Conservation (phyloP, 345 rosid species). For the Moricandia arvensis region DNA sequence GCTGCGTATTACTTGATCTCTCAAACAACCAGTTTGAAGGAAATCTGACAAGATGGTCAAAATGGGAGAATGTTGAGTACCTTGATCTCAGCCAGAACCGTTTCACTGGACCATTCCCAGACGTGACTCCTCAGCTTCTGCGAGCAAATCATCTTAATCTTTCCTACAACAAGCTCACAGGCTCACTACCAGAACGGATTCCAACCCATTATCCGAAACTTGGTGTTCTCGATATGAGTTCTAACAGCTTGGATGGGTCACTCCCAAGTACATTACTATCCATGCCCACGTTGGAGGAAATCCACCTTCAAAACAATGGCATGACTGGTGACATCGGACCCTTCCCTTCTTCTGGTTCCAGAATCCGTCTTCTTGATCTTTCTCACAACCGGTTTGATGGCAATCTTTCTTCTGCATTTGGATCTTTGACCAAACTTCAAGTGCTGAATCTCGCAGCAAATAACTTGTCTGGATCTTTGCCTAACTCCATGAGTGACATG, state of each 20-base stretch:
- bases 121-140: constrained; percentile 67
- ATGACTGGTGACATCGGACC: constrained; percentile 59
- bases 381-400: constrained; percentile 73
- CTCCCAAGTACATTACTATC: constrained; percentile 58
- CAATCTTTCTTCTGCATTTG: constrained; percentile 63
- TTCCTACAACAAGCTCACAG: constrained; percentile 69
- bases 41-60: constrained; percentile 64
- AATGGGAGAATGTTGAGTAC: constrained; percentile 80
- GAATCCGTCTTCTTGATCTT: constrained; percentile 70
- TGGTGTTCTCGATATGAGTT: constrained; percentile 78
- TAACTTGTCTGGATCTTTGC: constrained; percentile 81
- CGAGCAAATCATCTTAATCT: constrained; percentile 88
- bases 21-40: constrained; percentile 85
- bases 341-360: constrained; percentile 47
- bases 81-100: constrained; percentile 89
- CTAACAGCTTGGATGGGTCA: constrained; percentile 64
- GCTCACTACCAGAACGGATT: constrained; percentile 67
- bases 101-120: constrained; percentile 78
- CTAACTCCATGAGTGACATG: constrained; percentile 70
- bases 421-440: constrained; percentile 63
- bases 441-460: constrained; percentile 75
- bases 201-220: constrained; percentile 71
- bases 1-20: constrained; percentile 73
- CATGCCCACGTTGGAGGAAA: constrained; percentile 68
- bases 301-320: constrained; percentile 67